These are phyloP conservation scores for Melastoma malabathricum DNA, from an alignment of 345 rosid genomes.

Conservation along the genomic window DNA sequence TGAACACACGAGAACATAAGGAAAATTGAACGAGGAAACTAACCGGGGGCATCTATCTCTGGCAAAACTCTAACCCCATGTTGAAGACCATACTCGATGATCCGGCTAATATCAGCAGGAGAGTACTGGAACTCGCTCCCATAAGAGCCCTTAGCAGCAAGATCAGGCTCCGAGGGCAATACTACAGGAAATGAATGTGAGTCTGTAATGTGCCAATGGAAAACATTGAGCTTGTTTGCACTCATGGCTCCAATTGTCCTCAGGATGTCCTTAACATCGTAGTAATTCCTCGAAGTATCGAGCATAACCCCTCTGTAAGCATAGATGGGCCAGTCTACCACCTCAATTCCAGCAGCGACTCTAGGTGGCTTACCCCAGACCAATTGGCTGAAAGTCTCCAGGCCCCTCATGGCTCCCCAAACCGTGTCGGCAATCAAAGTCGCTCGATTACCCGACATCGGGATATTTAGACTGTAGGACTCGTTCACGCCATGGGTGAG, in stretches of 20 bases:
- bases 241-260: constrained; percentile 64
- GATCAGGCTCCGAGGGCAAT: constrained; percentile 65
- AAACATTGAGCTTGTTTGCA: constrained; percentile 71
- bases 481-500: constrained; percentile 65
- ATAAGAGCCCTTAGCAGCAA: constrained; percentile 62
- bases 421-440: constrained; percentile 35
- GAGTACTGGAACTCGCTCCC: constrained; percentile 47
- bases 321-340: constrained; percentile 54
- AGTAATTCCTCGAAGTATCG: constrained; percentile 81
- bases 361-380: constrained; percentile 48
- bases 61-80: constrained; percentile 77
- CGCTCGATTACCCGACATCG: constrained; percentile 18
- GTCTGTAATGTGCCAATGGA: constrained; percentile 86
- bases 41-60: constrained; percentile 34
- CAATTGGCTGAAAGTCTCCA: constrained; percentile 80
- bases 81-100: constrained; percentile 56
- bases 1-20: too few relatives aligned
- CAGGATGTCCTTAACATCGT: constrained; percentile 44
- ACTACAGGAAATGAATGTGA: constrained; percentile 76
- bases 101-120: constrained; percentile 33
- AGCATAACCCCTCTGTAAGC: constrained; percentile 56
- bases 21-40: too few relatives aligned
- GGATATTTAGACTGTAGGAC: constrained; percentile 51
- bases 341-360: constrained; percentile 31
- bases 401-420: constrained; percentile 87